A percentile compares a stretch with the other conserved stretches of the same genome.
Evolutionary conservation across 176 grass and related monocot species (phyloP).

Genomic region (Lolium rigidum): DNA sequence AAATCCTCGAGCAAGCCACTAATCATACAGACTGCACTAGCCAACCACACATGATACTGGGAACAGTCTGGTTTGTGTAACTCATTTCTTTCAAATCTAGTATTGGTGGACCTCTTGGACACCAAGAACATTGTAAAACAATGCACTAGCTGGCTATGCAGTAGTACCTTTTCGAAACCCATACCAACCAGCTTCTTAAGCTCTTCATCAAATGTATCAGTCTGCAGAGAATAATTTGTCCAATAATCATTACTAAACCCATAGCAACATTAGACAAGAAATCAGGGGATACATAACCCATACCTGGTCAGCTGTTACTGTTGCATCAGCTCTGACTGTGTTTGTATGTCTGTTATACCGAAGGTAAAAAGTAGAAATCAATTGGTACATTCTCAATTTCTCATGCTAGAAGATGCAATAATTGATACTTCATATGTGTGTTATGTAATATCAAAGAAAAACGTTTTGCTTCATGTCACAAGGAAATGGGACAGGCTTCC

Average conservation of each 20-base stretch:
- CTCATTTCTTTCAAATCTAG: not conserved
- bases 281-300: conserved; percentile 8
- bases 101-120: not conserved
- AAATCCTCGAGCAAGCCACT: too few relatives aligned
- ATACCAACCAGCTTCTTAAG: conserved; percentile 85
- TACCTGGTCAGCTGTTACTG: conserved; percentile 68
- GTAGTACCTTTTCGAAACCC: conserved; percentile 95
- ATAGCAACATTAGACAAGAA: conserved; percentile 22
- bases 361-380: conserved; percentile 26
- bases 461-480: conserved; percentile 12
- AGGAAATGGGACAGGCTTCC: not conserved
- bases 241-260: conserved; percentile 20
- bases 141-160: not conserved
- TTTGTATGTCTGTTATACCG: conserved; percentile 59
- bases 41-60: not conserved
- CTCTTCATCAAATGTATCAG: conserved; percentile 96
- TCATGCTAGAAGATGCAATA: not conserved
- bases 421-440: not conserved
- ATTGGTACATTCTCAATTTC: not conserved
- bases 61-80: conserved; percentile 25
- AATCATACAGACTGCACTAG: not conserved
- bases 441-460: not conserved
- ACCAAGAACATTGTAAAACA: not conserved
- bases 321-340: conserved; percentile 62
- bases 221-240: conserved; percentile 52